Base-by-base conservation (phyloP, 2,329 filamentous ascomycete genomes). In the Teratosphaeriaceae sp. region DNA sequence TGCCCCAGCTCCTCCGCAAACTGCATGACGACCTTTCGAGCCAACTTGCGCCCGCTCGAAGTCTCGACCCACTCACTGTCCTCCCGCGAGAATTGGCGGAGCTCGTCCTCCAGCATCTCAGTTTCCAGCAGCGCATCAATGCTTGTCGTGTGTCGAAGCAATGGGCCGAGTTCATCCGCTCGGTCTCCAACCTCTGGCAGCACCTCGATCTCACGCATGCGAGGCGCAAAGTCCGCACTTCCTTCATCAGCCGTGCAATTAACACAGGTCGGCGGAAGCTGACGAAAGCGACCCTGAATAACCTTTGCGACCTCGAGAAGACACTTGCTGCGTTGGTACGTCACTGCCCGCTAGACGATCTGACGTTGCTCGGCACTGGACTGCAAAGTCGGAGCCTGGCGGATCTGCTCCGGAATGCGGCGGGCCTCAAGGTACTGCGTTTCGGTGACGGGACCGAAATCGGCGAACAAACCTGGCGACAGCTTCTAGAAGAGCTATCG, bases 81-180 rank as follows among this genome's bases (percentile, higher is more conserved):
- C 57, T 81, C 6, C 78, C 78, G 0, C 57, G 72, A 1, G 78
- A 81, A 52, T 55, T 80, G 19, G 71, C 71, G 4, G 65, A 69
- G 26, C 65, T 73, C 54, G 62, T 79, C 2, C 53, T 80, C n/a
- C 60, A 63, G 8, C 64, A 74, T 47, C 63, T 80, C n/a, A 60
- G 65, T 22, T 78, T 80, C 55, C 65, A 61, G 38, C 63, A 77
- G 41, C 48, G 39, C 18, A 72, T 71, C 12, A 64, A 57, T 30
- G 69, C 73, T 36, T 66, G 75, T 34, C 68, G 73, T 6, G 77
- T 81, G 2, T 79, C 71, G 27, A 75, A 69, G 57, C 61, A 64
- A 37, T 82, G 78, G 78, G 63, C 67, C 9, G 59, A 55, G n/a
- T 71, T 77, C 34, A 63, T 80, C 11, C 60, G 59, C 8, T 70